Base-by-base conservation (phyloP, 257 asterid species). In the Cordia subcordata region DNA sequence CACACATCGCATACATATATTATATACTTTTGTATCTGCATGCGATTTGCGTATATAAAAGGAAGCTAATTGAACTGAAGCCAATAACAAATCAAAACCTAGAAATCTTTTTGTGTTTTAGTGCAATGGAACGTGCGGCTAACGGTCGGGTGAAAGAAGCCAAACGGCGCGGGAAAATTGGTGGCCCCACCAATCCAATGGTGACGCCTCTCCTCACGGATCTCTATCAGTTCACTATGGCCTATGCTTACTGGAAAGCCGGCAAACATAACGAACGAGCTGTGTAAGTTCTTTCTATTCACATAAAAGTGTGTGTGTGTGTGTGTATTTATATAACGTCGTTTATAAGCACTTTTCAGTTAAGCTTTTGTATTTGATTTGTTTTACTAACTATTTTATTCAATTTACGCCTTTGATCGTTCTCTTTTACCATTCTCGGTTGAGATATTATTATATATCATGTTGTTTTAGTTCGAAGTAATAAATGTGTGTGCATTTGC, bases 241-340 rank as follows among this genome's bases (percentile, higher is more conserved):
- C 96, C 27, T 92, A 92, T 69, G 99, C 99, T 47, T 88, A 92
- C 74, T 92, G 99, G 99, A 92, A 86, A 81, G 96, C 95, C 60
- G 87, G 87, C 49, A 92, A 92, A 60, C 94, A 88, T 62, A 61
- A 79, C 44, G 99, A 92, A 47, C 90, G 91, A 67, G 96, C 99
- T 1, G 96, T 88, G 99, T 92, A 70, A 79, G 75, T 60, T n/a
- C 50, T 57, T 57, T 9, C 11, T 15, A 49, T 56, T 1, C n/a
- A 22, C 10, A 27, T 46, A 13, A 42, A 10, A 10, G 1, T 38
- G 44, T 11, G 11, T 38, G 44, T 11, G 11, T 5, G 6, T 38
- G 8, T 5, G 6, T 38, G 44, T 42, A 10, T 42, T 8, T 27
- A 27, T 27, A 6, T 27, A n/a, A n/a, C n/a, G n/a, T n/a, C n/a